phyloP scores from a whole-genome alignment of 2,329 filamentous ascomycete genomes.

The Apiospora rasikravindrae region DNA sequence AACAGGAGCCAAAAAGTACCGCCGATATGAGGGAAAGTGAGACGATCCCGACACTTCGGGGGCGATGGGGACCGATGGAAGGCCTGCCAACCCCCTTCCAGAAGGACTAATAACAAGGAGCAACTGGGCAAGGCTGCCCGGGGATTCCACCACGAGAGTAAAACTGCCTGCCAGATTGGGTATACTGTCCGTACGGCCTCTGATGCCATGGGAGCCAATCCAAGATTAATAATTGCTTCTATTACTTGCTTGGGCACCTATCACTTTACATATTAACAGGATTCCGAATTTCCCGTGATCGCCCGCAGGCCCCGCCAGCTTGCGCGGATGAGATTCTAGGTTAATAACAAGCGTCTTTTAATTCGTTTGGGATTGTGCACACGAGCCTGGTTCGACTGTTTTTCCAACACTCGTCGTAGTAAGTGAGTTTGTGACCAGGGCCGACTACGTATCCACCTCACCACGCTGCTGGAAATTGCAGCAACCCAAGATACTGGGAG shows the following conservation, averaged over 20 bases:
- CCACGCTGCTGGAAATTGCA: slow-evolving; percentile 11
- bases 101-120: background rate
- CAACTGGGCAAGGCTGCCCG: background rate
- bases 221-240: background rate
- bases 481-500: background rate
- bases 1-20: background rate
- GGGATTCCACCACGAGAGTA: background rate
- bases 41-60: slow-evolving; percentile 13
- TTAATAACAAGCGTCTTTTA: background rate
- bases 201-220: background rate
- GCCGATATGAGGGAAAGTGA: background rate
- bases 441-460: background rate
- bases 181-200: background rate
- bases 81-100: slow-evolving; percentile 3
- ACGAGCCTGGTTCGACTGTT: background rate
- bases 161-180: background rate
- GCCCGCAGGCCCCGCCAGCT: slow-evolving; percentile 5
- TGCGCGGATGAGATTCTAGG: slow-evolving; percentile 3
- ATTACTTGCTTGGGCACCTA: background rate
- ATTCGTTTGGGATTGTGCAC: background rate
- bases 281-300: slow-evolving; percentile 1
- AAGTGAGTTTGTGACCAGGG: background rate
- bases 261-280: background rate
- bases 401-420: background rate
- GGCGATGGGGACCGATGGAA: slow-evolving; percentile 14